Percentiles rank a stretch among this genome's conserved stretches.
Conservation (phyloP, 352 stramenopile genomes). For the Pythium phragmiticola region DNA sequence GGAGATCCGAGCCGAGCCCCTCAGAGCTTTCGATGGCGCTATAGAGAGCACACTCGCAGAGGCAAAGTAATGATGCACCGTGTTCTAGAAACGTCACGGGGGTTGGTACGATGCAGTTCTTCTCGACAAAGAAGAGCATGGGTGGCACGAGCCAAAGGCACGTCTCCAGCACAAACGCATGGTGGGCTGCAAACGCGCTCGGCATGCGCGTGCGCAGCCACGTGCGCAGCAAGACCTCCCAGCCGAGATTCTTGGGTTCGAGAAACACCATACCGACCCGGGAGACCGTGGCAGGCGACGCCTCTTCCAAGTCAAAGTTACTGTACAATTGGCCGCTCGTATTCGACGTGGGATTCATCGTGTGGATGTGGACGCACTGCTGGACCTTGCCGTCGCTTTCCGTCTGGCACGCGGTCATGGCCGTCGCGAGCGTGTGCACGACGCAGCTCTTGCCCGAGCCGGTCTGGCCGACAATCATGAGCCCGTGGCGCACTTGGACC, state of each 20-base stretch:
- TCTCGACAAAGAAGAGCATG: conserved; percentile 92
- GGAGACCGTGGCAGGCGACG: conserved; percentile 93
- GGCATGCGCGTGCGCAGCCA: conserved; percentile 77
- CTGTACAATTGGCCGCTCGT: conserved; percentile 95
- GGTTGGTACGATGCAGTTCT: conserved; percentile 80
- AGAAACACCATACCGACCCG: conserved; percentile 97
- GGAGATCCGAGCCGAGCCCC: conserved; percentile 60
- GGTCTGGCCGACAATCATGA: conserved; percentile 95
- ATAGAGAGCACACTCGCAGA: conserved; percentile 79
- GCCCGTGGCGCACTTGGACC: conserved; percentile 95
- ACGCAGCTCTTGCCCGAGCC: conserved; percentile 95
- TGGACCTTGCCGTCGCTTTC: conserved; percentile 60
- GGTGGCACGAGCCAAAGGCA: conserved; percentile 91
- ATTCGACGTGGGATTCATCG: conserved; percentile 95
- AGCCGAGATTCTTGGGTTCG: conserved; percentile 92
- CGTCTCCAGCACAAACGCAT: conserved; percentile 60
- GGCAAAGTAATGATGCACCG: conserved; percentile 73
- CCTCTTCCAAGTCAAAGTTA: conserved; percentile 92
- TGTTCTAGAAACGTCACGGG: conserved; percentile 91
- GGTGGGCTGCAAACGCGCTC: conserved; percentile 32
- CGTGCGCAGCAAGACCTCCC: conserved; percentile 85
- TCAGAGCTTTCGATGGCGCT: conserved; percentile 38
- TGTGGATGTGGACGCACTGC: conserved; percentile 71
- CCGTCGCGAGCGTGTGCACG: conserved; percentile 76
- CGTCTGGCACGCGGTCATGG: conserved; percentile 69